Evolutionary conservation across 371 early-diverging fungal genomes (phyloP), one percentile per base, ranked within the genome.

Genomic region (Chytridiales sp.): DNA sequence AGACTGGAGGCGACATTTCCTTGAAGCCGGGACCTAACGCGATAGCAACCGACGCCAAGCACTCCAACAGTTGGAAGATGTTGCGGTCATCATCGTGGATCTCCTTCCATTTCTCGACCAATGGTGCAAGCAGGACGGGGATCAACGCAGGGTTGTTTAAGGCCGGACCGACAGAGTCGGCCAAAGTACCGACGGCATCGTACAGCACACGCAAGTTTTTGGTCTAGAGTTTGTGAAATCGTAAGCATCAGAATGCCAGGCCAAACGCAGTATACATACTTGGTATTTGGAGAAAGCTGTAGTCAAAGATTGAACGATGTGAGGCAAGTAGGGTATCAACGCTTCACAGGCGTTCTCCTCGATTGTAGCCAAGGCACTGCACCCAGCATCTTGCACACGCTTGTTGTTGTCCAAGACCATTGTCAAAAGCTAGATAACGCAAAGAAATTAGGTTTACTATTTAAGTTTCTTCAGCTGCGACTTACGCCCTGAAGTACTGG

Each of bases 331-430:
- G 11, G 96, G 96, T 3, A 83, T 83, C 35, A 96, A 78, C 40
- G 80, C 69, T 36, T 77, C 75, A 13, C 86, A 81, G 2, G 95
- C 94, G 43, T 87, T 87, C 73, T 94, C 95, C 73, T 93, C 94
- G 35, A 97, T 63, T 2, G 89, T 92, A 4, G 95, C 92, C 57
- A 97, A 86, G 0, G 96, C 95, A 60, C 89, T 70, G 79, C 95
- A 95, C 24, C 88, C 95, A 3, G 95, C 92, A 68, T 94, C 93
- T 73, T 97, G 98, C 3, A 97, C 97, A 22, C 91, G 82, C 76
- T 92, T 91, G 79, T 89, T 95, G 70, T 80, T 87, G 69, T 95
- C 95, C 54, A 92, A 83, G 56, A 92, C 80, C 56, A 85, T 83
- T 35, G 75, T 73, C 38, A 94, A 72, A 34, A 95, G 72, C 76